Percentiles rank a stretch among this genome's conserved stretches.
Evolutionary conservation across 805 yeast genomes (phyloP).

Genomic region (Yarrowia keelungensis): DNA sequence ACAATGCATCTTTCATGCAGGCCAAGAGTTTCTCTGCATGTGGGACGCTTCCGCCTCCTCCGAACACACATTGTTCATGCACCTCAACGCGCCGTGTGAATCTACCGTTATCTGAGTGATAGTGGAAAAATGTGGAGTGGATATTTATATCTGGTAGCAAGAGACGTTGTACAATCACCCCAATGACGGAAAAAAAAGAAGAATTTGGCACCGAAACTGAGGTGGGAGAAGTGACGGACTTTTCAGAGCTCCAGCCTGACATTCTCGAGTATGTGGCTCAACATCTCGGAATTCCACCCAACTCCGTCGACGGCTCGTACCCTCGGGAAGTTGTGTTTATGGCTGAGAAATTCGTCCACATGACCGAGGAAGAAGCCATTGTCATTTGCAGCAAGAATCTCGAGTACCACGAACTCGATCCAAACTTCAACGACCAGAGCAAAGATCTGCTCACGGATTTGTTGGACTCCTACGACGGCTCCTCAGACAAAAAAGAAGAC

Average conservation of each 20-base stretch:
- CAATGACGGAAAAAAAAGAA: not conserved
- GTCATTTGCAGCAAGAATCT: not conserved
- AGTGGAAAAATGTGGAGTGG: too few species aligned
- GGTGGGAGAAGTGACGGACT: not conserved
- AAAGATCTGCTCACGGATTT: not conserved
- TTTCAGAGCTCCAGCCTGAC: not conserved
- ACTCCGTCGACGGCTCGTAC: not conserved
- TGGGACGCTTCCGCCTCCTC: too few species aligned
- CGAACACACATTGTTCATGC: too few species aligned
- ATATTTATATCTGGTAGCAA: too few species aligned
- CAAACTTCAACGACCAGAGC: not conserved
- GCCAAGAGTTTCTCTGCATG: too few species aligned
- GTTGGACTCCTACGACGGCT: not conserved
- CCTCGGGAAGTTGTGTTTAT: not conserved
- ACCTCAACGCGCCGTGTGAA: too few species aligned
- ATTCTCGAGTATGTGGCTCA: slow-evolving; percentile 1
- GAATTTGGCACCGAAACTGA: not conserved
- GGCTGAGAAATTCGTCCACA: not conserved
- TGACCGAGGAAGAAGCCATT: not conserved
- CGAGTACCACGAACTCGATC: not conserved
- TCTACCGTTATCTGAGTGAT: too few species aligned
- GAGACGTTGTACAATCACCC: too few species aligned
- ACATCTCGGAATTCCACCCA: not conserved
- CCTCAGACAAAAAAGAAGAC: too few species aligned
- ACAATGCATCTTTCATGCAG: too few species aligned